Base-by-base conservation (phyloP, 257 asterid genomes). In the Salvia splendens region DNA sequence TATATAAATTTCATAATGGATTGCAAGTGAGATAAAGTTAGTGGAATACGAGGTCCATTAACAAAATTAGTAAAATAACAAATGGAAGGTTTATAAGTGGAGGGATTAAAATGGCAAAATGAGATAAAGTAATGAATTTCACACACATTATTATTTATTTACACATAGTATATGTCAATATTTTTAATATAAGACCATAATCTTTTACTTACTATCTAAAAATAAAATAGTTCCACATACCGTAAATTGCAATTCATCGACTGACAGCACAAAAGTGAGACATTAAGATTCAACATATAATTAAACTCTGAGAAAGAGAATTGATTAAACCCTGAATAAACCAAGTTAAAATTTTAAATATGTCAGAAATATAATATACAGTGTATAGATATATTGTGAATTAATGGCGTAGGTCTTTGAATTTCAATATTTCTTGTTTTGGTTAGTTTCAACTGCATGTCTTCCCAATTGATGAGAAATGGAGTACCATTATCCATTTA, bases 381-480 rank as follows among this genome's bases (percentile, higher is more conserved):
- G 10, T 57, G 45, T 40, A 8, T 40, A 54, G 15, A 40, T 30
- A 2, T 12, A 14, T n/a, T 10, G 12, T 24, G 30, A 53, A 54
- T 47, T n/a, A 5, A 59, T 68, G 54, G 71, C 33, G 11, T 8
- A 45, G 69, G 49, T 36, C 59, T 72, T 64, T 77, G 73, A n/a
- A 54, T 69, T 78, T 69, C 70, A 70, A 45, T 3, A 59, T 61
- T 58, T 57, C 78, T 75, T 28, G 50, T 51, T 79, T 64, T 50
- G 78, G 73, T 10, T 42, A 43, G 64, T 28, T 52, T 59, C 70
- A 45, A 57, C 68, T 69, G 69, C 63, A 61, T 70, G 52, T 55
- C 5, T 69, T 15, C 12, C 15, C 14, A 67, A 77, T 72, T 67
- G 50, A 69, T 64, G 72, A 59, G 73, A 68, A 67, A 76, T 45